phyloP scores from a whole-genome alignment of 1,139 yeast genomes.

The Chernovozyma aurita region DNA sequence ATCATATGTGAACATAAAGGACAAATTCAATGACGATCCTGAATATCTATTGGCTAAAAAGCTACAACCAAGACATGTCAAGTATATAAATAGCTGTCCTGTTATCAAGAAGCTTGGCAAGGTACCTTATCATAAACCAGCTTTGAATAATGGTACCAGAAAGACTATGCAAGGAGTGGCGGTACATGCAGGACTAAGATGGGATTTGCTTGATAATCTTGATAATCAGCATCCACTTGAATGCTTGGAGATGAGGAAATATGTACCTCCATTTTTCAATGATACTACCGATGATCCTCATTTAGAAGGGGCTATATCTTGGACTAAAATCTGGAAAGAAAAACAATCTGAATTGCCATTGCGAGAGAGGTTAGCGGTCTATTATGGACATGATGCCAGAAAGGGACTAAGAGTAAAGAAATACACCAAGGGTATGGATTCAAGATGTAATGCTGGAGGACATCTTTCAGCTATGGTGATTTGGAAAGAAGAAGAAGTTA shows the following conservation, averaged over 20 bases:
- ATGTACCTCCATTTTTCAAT: conserved; percentile 53
- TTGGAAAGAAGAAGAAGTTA: conserved; percentile 20
- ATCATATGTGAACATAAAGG: conserved; percentile 2
- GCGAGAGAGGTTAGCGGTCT: conserved; percentile 45
- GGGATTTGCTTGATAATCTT: conserved; percentile 46
- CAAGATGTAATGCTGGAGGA: conserved; percentile 78
- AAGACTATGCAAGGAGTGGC: conserved; percentile 53
- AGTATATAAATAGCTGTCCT: conserved; percentile 57
- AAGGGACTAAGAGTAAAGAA: conserved; percentile 64
- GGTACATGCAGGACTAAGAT: conserved; percentile 73
- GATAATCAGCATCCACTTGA: conserved; percentile 59
- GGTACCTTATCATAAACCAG: conserved; percentile 43
- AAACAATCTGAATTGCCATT: conserved; percentile 34
- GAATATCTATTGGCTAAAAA: conserved; percentile 58
- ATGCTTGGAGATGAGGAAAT: conserved; percentile 58
- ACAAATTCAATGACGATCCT: conserved; percentile 45
- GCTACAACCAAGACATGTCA: conserved; percentile 56
- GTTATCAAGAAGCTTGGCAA: conserved; percentile 59
- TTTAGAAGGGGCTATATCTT: conserved; percentile 48
- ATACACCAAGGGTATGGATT: conserved; percentile 75
- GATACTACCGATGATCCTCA: conserved; percentile 50
- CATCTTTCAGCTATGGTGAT: conserved; percentile 62
- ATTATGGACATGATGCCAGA: conserved; percentile 88
- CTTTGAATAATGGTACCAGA: conserved; percentile 8
- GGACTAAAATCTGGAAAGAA: conserved; percentile 63